These are phyloP conservation scores for Exophiala viscosa DNA, from an alignment of 2,329 filamentous ascomycete genomes.

Conservation along the genomic window DNA sequence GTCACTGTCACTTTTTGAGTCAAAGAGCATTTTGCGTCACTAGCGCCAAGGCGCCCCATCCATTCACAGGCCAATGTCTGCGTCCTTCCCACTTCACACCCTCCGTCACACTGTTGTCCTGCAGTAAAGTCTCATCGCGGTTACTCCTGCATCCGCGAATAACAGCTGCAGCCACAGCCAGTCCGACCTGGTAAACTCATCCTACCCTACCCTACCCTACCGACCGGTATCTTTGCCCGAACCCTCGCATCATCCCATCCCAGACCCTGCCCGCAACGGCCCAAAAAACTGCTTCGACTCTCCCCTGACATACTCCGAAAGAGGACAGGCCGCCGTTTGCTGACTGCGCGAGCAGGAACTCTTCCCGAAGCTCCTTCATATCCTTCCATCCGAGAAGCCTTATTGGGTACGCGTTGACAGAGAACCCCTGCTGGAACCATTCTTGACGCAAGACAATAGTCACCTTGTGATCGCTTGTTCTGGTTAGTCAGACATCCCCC, in stretches of 20 bases:
- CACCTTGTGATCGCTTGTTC: not conserved
- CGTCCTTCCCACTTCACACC: constrained; percentile 8
- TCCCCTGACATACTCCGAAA: too few relatives aligned
- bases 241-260: not conserved
- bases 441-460: constrained; percentile 9
- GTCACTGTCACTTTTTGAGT: not conserved
- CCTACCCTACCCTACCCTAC: not conserved
- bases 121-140: not conserved
- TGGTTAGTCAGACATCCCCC: constrained; percentile 17
- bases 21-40: not conserved
- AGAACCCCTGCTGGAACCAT: constrained; percentile 9
- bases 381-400: constrained; percentile 1
- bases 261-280: not conserved
- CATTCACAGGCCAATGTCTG: constrained; percentile 14
- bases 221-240: constrained; percentile 4
- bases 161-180: not conserved
- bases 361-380: not conserved
- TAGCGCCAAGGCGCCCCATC: constrained; percentile 19
- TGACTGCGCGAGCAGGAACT: constrained; percentile 15
- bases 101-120: constrained; percentile 15
- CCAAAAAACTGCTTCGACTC: too few relatives aligned
- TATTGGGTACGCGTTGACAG: constrained; percentile 11
- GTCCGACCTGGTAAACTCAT: too few relatives aligned
- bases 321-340: constrained; percentile 1
- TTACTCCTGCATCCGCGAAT: not conserved